A percentile compares a stretch with the other conserved stretches of the same genome.
phyloP scores from a whole-genome alignment of 108 stramenopile species.

The Craspedostauros australis region DNA sequence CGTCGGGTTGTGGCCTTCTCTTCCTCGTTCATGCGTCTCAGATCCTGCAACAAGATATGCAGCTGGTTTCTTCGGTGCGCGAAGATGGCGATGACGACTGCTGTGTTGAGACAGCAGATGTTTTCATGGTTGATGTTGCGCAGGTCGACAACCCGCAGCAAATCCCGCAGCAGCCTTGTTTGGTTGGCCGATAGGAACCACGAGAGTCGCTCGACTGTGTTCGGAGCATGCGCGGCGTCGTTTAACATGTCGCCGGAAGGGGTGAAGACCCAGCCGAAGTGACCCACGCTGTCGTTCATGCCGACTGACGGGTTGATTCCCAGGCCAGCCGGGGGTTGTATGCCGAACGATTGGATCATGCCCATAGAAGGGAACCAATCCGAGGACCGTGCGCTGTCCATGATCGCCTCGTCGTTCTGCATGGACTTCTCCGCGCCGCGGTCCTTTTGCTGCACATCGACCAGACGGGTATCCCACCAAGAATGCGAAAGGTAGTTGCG shows the following conservation, averaged over 20 bases:
- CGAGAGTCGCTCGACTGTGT: slow-evolving; percentile 45
- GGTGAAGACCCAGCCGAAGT: slow-evolving; percentile 42
- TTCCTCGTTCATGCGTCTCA: slow-evolving; percentile 33
- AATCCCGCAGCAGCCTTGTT: slow-evolving; percentile 51
- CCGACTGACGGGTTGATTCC: background rate
- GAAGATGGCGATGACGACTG: slow-evolving; percentile 70
- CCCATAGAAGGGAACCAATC: slow-evolving; percentile 38
- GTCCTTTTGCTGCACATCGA: background rate
- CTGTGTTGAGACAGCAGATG: slow-evolving; percentile 87
- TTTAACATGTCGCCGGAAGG: slow-evolving; percentile 20
- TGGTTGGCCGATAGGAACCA: slow-evolving; percentile 58
- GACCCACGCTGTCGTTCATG: slow-evolving; percentile 19
- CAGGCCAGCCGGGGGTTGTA: slow-evolving; percentile 4
- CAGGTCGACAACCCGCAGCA: slow-evolving; percentile 65
- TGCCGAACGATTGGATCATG: slow-evolving; percentile 6
- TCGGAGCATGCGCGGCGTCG: slow-evolving; percentile 23
- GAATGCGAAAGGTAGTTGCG: slow-evolving; percentile 48
- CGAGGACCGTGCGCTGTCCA: slow-evolving; percentile 20
- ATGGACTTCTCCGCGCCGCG: background rate
- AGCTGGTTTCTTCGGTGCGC: slow-evolving; percentile 53
- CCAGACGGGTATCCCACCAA: slow-evolving; percentile 43
- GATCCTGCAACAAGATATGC: slow-evolving; percentile 25
- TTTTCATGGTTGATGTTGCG: slow-evolving; percentile 85
- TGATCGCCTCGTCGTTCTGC: background rate
- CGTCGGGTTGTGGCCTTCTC: slow-evolving; percentile 21